Percentiles rank a stretch among this genome's conserved stretches.
phyloP scores from a whole-genome alignment of 108 stramenopile species.

The Licmophora abbreviata region DNA sequence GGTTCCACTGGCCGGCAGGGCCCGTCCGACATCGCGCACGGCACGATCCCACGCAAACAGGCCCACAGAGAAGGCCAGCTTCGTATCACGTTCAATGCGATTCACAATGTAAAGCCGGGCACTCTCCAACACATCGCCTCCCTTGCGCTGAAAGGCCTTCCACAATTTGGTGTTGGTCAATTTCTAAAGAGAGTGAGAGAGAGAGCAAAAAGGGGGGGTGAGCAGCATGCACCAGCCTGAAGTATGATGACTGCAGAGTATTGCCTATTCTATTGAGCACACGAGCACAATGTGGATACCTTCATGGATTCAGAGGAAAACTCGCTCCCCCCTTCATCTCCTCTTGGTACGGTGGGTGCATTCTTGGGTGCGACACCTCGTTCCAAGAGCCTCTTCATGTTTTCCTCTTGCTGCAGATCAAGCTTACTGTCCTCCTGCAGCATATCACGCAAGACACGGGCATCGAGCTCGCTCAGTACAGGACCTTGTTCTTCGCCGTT shows the following conservation, averaged over 20 bases:
- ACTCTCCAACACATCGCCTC: slow-evolving; percentile 49
- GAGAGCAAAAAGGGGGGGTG: too few relatives aligned
- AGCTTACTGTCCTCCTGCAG: slow-evolving; percentile 54
- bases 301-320: slow-evolving; percentile 20
- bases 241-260: too few relatives aligned
- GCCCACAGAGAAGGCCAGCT: slow-evolving; percentile 50
- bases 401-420: slow-evolving; percentile 49
- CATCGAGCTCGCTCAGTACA: slow-evolving; percentile 56
- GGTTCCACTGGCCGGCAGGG: slow-evolving; percentile 40
- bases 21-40: slow-evolving; percentile 55
- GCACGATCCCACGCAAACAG: slow-evolving; percentile 70
- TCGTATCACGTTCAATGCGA: slow-evolving; percentile 59
- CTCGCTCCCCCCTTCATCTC: slow-evolving; percentile 5
- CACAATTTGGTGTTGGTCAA: slow-evolving; percentile 65
- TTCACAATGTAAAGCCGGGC: slow-evolving; percentile 61
- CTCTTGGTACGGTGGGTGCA: slow-evolving; percentile 9
- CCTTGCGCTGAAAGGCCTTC: slow-evolving; percentile 55
- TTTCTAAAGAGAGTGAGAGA: slow-evolving; percentile 20
- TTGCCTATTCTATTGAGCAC: too few relatives aligned
- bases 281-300: too few relatives aligned
- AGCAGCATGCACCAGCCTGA: too few relatives aligned
- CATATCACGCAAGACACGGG: slow-evolving; percentile 68
- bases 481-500: slow-evolving; percentile 12
- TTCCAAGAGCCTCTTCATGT: slow-evolving; percentile 56
- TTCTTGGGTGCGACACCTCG: slow-evolving; percentile 25